Evolutionary conservation across 257 asterid genomes (phyloP), one percentile per base, ranked within the genome.

Genomic region (Forsythia viridissima): DNA sequence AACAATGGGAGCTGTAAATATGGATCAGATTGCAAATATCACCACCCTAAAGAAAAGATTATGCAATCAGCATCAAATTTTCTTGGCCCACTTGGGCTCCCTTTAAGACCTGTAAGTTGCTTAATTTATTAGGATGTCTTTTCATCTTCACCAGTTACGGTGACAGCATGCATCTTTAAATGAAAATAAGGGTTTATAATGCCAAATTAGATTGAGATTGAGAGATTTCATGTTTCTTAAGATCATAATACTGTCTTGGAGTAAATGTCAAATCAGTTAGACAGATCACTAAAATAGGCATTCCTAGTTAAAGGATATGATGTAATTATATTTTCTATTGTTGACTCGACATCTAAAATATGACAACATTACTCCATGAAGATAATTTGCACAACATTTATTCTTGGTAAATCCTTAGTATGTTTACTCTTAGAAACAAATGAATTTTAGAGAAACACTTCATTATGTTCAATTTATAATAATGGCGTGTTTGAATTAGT

Each of bases 11-110:
- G 83, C 73, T 91, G 96, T 85, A 89, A 85, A 77, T 91, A 86
- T 77, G 96, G 96, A 77, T 65, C 80, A 12, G 92, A 86, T 24
- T 91, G 96, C 89, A 91, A 88, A 68, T 91, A 89, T 86, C 85
- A 89, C 76, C 96, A 91, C 88, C 96, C 93, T 15, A 85, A 85
- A 79, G 92, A 85, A 69, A 91, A 80, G 83, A 65, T 82, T 38
- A 70, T 85, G 11, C 92, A 86, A 61, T 76, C 79, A 63, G 74
- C 84, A 8, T 80, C 90, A 9, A 80, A 78, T 83, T 82, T 89
- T 61, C 75, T 89, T 20, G 92, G 93, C 57, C 91, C 92, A 41
- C 88, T 86, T 70, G 96, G 93, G 74, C 96, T 89, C 73, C 91
- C 96, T 67, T 73, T 83, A 79, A 83, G 93, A 72, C 93, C 96